A percentile compares a stretch with the other conserved stretches of the same genome.
Conservation (phyloP, 495 filamentous ascomycete genomes). For the Penicillium lagena region DNA sequence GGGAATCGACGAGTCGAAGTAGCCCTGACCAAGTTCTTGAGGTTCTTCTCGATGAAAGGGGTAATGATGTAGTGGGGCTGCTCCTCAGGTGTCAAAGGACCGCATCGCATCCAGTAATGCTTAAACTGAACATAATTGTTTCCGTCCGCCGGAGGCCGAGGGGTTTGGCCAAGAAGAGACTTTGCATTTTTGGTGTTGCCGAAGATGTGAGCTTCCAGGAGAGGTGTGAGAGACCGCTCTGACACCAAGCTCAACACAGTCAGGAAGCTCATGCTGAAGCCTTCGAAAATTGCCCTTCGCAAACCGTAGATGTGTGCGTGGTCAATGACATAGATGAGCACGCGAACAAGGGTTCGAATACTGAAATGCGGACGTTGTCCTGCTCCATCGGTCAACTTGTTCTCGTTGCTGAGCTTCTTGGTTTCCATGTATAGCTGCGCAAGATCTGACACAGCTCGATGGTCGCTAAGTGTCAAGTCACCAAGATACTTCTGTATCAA, state of each 20-base stretch:
- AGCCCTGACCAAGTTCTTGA: conserved; percentile 88
- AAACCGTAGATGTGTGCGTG: conserved; percentile 83
- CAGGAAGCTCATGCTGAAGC: conserved; percentile 96
- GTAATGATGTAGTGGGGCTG: conserved; percentile 93
- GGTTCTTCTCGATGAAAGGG: conserved; percentile 86
- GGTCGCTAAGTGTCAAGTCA: conserved; percentile 55
- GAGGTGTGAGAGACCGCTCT: conserved; percentile 64
- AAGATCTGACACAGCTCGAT: conserved; percentile 65
- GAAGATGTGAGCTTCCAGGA: conserved; percentile 78
- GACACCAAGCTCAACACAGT: conserved; percentile 78
- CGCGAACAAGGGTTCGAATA: conserved; percentile 87
- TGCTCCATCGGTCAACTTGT: conserved; percentile 84
- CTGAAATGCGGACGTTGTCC: conserved; percentile 94
- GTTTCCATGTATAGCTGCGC: conserved; percentile 80
- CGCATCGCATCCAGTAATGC: conserved; percentile 87
- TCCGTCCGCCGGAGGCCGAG: conserved; percentile 68
- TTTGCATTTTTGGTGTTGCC: conserved; percentile 56
- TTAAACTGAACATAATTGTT: conserved; percentile 78
- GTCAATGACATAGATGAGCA: conserved; percentile 77
- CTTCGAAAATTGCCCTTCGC: conserved; percentile 82
- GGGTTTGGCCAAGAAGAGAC: conserved; percentile 65
- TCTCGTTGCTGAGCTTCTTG: conserved; percentile 72
- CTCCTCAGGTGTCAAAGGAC: conserved; percentile 55
- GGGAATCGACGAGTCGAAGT: conserved; percentile 88
- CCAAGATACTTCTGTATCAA: conserved; percentile 85